Conservation (phyloP, 192 early-diverging fungal genomes). For the Haplosporangium gracile region DNA sequence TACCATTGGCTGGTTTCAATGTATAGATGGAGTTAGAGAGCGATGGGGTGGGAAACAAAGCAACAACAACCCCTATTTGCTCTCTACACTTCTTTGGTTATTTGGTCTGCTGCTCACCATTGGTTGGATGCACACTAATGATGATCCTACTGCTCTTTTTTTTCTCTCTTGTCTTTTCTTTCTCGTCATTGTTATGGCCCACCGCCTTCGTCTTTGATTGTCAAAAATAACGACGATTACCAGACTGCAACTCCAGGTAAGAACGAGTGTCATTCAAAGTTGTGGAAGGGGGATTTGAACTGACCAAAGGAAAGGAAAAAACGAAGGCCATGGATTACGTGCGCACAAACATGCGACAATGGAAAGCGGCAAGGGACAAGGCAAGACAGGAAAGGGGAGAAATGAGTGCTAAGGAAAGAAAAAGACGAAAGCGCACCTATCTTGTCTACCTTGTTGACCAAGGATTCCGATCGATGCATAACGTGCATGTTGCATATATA, state of each 20-base stretch:
- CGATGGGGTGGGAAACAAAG: background rate
- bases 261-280: background rate
- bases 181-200: background rate
- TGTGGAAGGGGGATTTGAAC: background rate
- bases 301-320: background rate
- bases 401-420: background rate
- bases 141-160: background rate
- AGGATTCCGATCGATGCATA: background rate
- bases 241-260: constrained; percentile 35
- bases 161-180: background rate
- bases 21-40: background rate
- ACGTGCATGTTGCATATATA: background rate
- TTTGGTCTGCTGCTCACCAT: background rate
- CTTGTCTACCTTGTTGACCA: background rate
- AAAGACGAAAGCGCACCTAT: background rate
- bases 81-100: background rate
- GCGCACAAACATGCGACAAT: background rate
- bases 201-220: background rate
- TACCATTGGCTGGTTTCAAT: background rate
- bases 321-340: background rate
- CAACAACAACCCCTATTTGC: background rate
- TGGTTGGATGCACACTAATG: background rate
- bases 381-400: background rate
- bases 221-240: background rate
- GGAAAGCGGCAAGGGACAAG: background rate